Base-by-base conservation (phyloP, 306 rosid genomes). In the Macrotyloma uniflorum region DNA sequence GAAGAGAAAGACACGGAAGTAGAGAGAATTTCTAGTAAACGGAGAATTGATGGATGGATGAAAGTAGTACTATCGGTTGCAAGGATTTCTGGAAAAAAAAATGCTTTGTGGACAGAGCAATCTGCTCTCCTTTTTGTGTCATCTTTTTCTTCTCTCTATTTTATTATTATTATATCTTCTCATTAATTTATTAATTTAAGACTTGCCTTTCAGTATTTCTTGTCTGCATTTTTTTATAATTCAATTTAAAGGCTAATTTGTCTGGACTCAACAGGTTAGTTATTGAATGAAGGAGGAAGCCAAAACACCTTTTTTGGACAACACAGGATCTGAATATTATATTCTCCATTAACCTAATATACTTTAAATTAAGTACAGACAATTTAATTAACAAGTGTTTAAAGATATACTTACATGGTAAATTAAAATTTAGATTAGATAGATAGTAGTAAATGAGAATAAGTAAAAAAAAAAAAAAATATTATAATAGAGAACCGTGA, bases 61-160 rank as follows among this genome's bases (percentile, higher is more conserved):
- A 72, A 84, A 81, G 89, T 80, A 81, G 89, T 80, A 85, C 86
- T 62, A 80, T 76, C 85, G 76, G 83, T 78, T 86, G 91, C 94
- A 84, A 88, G 83, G 87, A 89, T 90, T 86, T 88, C 90, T 88
- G 91, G 79, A 89, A 89, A 75, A 89, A 75, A 63, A 83, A 83
- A 83, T 77, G 85, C 87, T 85, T 58, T 83, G 40, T 67, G 82
- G 75, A 69, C 86, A 93, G 73, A 75, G 64, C 76, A 84, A 87
- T 80, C 84, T 86, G 87, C 86, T 86, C 82, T 85, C 47, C 88
- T 84, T 89, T 86, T 40, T 77, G 71, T 74, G 85, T 80, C 86
- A 32, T 83, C 53, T 83, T 67, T 64, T 81, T 24, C 54, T 6
- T 54, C 77, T 46, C 3, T 45, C 1, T 50, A 19, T 20, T 12